Conservation (phyloP, 192 early-diverging fungal species). For the Pilaira anomala region DNA sequence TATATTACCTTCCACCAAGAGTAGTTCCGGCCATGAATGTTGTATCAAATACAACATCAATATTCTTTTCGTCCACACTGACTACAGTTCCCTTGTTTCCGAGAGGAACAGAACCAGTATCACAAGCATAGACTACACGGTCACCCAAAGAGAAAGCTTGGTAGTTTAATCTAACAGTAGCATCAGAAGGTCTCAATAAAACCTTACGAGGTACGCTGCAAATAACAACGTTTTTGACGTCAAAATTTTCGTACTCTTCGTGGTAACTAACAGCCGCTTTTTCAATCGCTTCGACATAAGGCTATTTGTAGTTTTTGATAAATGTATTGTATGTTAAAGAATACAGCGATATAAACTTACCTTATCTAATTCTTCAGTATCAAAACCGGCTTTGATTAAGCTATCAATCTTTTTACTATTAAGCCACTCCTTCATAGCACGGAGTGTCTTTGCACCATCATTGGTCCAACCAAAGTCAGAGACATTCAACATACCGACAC, state of each 20-base stretch:
- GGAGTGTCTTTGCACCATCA: conserved; percentile 41
- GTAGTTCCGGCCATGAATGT: conserved; percentile 75
- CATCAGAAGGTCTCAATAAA: conserved; percentile 79
- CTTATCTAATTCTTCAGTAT: conserved; percentile 63
- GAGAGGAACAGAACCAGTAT: conserved; percentile 72
- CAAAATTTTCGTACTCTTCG: conserved; percentile 30
- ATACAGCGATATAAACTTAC: conserved; percentile 32
- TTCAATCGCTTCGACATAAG: conserved; percentile 59
- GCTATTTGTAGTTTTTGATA: conserved; percentile 43
- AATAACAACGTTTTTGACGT: conserved; percentile 43
- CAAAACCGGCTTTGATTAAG: conserved; percentile 61
- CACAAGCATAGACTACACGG: conserved; percentile 73
- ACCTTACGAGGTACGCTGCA: conserved; percentile 49
- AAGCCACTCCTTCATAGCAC: conserved; percentile 63
- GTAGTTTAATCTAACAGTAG: conserved; percentile 61
- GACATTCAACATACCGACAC: conserved; percentile 2
- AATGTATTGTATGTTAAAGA: background rate
- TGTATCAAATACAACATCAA: conserved; percentile 89
- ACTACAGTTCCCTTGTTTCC: conserved; percentile 84
- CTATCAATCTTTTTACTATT: conserved; percentile 57
- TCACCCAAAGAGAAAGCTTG: conserved; percentile 88
- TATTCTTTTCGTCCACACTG: conserved; percentile 64
- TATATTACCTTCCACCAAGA: conserved; percentile 63
- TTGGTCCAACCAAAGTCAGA: conserved; percentile 35
- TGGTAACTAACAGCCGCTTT: conserved; percentile 45